phyloP scores from a whole-genome alignment of 1,284 basidiomycete genomes.

The Malassezia globosa region DNA sequence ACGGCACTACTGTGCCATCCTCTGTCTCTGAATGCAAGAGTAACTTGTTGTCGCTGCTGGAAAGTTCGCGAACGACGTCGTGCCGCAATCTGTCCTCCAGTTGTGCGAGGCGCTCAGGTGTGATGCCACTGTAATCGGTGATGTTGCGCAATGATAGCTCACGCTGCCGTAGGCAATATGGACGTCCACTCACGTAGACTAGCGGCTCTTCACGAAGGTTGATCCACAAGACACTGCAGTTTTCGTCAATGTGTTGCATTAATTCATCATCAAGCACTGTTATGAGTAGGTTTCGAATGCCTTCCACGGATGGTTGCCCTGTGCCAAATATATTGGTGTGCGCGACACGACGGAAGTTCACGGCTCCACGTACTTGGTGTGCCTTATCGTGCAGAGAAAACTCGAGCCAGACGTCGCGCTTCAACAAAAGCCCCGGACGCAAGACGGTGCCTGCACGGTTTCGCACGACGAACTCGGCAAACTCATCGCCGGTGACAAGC shows the following conservation, averaged over 20 bases:
- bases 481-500: constrained; percentile 41
- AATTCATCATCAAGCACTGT: constrained; percentile 34
- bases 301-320: constrained; percentile 80
- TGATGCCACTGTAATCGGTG: constrained; percentile 43
- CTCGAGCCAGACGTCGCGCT: constrained; percentile 44
- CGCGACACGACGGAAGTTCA: constrained; percentile 82
- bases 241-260: constrained; percentile 47
- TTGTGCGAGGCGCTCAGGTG: constrained; percentile 33
- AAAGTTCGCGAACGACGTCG: constrained; percentile 74
- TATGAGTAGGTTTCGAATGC: constrained; percentile 69
- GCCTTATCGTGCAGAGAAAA: constrained; percentile 29
- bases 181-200: constrained; percentile 76
- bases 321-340: constrained; percentile 59
- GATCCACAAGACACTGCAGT: constrained; percentile 64
- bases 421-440: constrained; percentile 40
- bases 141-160: constrained; percentile 41
- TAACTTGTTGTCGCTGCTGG: constrained; percentile 70
- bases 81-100: constrained; percentile 75
- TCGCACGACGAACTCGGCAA: constrained; percentile 44
- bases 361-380: constrained; percentile 63
- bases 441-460: constrained; percentile 43
- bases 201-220: constrained; percentile 79
- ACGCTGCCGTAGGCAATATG: constrained; percentile 49
- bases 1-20: constrained; percentile 78
- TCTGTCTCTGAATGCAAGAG: constrained; percentile 79